Evolutionary conservation across 1,139 yeast species (phyloP).

Genomic region (Pichia sp.): DNA sequence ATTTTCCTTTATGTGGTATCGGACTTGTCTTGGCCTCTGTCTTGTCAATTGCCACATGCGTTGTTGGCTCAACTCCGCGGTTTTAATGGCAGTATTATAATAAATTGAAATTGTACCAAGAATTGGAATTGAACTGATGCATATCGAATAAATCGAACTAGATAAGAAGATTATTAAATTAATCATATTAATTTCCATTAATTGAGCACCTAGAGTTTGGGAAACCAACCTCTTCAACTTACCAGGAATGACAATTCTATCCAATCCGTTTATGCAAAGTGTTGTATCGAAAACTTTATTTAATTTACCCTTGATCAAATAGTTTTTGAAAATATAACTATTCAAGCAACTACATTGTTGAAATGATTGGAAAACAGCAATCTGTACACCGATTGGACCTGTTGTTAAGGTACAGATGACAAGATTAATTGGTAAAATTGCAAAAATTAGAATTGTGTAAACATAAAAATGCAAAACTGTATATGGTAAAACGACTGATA

Average conservation of each 20-base stretch:
- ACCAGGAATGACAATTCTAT: constrained; percentile 26
- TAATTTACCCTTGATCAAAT: constrained; percentile 23
- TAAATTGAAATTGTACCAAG: constrained; percentile 20
- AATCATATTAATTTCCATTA: constrained; percentile 11
- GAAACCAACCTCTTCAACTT: constrained; percentile 26
- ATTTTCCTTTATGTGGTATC: constrained; percentile 21
- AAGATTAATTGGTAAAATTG: constrained; percentile 23
- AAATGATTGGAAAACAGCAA: constrained; percentile 19
- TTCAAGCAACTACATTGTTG: constrained; percentile 24
- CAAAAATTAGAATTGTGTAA: constrained; percentile 16
- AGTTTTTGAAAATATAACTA: constrained; percentile 20
- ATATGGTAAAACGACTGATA: constrained; percentile 22
- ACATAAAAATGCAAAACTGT: constrained; percentile 18
- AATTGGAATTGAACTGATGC: constrained; percentile 21
- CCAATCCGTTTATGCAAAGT: constrained; percentile 24
- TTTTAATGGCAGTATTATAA: constrained; percentile 17
- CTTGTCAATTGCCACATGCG: constrained; percentile 22
- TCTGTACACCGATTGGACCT: constrained; percentile 25
- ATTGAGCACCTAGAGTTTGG: constrained; percentile 21
- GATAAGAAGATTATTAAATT: neutral
- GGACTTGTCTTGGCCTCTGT: constrained; percentile 30
- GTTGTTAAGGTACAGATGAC: constrained; percentile 17
- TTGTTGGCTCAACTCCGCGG: constrained; percentile 17
- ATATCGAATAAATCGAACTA: constrained; percentile 1
- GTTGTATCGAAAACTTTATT: constrained; percentile 24